These are phyloP conservation scores for Aspergillus leporis DNA, from an alignment of 495 filamentous ascomycete species.

Conservation along the genomic window DNA sequence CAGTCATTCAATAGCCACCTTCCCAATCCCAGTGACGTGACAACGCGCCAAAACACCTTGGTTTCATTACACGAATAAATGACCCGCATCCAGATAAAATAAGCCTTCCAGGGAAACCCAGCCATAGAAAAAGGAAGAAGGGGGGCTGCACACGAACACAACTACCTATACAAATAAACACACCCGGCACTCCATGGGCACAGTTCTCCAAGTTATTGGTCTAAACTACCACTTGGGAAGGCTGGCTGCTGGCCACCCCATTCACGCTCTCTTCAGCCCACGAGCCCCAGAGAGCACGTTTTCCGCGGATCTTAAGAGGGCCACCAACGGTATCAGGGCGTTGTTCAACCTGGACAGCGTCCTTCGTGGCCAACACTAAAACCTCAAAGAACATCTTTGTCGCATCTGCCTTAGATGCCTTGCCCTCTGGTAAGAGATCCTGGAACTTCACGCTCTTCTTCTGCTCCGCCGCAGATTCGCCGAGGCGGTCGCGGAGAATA, in stretches of 20 bases:
- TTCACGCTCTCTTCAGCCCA: conserved; percentile 88
- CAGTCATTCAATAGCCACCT: conserved; percentile 20
- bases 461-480: conserved; percentile 58
- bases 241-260: conserved; percentile 49
- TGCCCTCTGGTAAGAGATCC: conserved; percentile 79
- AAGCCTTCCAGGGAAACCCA: conserved; percentile 11
- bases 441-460: conserved; percentile 87
- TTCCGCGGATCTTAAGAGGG: conserved; percentile 76
- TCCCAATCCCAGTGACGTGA: conserved; percentile 18
- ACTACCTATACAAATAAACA: conserved; percentile 1
- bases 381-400: conserved; percentile 99
- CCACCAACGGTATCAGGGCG: conserved; percentile 69
- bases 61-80: conserved; percentile 17
- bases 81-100: conserved; percentile 8
- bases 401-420: conserved; percentile 79
- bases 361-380: conserved; percentile 93
- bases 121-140: conserved; percentile 6
- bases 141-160: conserved; percentile 2
- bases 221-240: conserved; percentile 32
- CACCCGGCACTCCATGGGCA: neutral
- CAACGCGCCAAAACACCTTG: conserved; percentile 15
- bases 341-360: conserved; percentile 97
- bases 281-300: conserved; percentile 88
- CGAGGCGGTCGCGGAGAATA: conserved; percentile 85
- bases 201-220: neutral